phyloP scores from a whole-genome alignment of 345 rosid species.

The Pistacia vera region DNA sequence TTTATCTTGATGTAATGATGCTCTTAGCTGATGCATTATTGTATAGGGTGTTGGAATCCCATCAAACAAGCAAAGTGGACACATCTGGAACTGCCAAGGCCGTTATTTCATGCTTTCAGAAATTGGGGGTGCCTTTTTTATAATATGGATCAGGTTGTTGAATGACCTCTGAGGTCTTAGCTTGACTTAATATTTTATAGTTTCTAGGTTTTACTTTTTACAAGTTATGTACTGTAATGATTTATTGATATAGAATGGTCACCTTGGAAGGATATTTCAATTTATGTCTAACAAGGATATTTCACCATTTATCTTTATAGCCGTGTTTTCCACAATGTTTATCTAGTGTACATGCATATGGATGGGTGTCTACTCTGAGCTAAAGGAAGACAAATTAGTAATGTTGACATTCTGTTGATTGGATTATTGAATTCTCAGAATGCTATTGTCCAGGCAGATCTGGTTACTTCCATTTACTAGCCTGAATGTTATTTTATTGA shows the following conservation, averaged over 20 bases:
- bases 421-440: too few species aligned
- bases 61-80: slow-evolving; percentile 89
- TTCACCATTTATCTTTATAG: too few species aligned
- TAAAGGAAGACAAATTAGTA: too few species aligned
- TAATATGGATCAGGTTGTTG: slow-evolving; percentile 70
- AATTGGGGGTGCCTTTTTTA: slow-evolving; percentile 73
- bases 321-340: too few species aligned
- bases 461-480: too few species aligned
- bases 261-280: neutral
- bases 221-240: neutral
- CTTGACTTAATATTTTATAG: too few species aligned
- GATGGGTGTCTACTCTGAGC: too few species aligned
- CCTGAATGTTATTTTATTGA: neutral
- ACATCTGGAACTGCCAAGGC: slow-evolving; percentile 97
- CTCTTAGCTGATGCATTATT: neutral
- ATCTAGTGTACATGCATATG: too few species aligned
- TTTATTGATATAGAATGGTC: neutral
- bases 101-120: slow-evolving; percentile 89
- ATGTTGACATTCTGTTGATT: too few species aligned
- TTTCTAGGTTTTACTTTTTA: neutral
- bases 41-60: slow-evolving; percentile 91
- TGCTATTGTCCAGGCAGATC: too few species aligned
- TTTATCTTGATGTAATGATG: neutral
- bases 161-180: neutral
- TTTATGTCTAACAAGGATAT: too few species aligned